Conservation (phyloP, 129 eudicot genomes). For the Tanacetum coccineum region DNA sequence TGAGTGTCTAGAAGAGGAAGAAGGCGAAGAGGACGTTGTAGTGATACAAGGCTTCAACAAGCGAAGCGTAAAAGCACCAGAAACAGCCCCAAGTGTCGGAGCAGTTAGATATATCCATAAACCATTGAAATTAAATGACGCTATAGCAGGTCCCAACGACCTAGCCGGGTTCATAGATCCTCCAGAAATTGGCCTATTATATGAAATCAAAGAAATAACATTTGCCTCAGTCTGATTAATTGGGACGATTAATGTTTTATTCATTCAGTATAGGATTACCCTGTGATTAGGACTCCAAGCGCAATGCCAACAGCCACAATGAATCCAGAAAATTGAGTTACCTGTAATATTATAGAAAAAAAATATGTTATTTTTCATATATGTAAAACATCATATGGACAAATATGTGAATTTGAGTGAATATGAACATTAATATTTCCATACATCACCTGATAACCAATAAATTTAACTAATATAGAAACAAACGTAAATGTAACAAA, state of each 20-base stretch:
- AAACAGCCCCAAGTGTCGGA: constrained; percentile 65
- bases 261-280: constrained; percentile 33
- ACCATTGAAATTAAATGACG: constrained; percentile 56
- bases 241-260: not conserved
- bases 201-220: not conserved
- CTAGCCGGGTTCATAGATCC: constrained; percentile 99
- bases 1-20: constrained; percentile 30
- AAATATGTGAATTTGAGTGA: not conserved
- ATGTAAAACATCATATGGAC: not conserved
- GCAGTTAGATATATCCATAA: constrained; percentile 84
- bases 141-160: constrained; percentile 89
- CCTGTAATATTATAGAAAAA: no score
- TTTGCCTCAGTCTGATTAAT: not conserved
- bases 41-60: constrained; percentile 34
- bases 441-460: not conserved
- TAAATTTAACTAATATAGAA: no score
- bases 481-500: no score
- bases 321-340: constrained; percentile 55
- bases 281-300: constrained; percentile 83
- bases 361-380: no score
- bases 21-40: constrained; percentile 21
- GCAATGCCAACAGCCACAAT: constrained; percentile 68
- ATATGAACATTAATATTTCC: no score
- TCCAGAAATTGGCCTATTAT: constrained; percentile 76
- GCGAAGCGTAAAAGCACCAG: constrained; percentile 51